Evolutionary conservation across 2,329 filamentous ascomycete genomes (phyloP).

Genomic region (Penicillium hesseltinei): DNA sequence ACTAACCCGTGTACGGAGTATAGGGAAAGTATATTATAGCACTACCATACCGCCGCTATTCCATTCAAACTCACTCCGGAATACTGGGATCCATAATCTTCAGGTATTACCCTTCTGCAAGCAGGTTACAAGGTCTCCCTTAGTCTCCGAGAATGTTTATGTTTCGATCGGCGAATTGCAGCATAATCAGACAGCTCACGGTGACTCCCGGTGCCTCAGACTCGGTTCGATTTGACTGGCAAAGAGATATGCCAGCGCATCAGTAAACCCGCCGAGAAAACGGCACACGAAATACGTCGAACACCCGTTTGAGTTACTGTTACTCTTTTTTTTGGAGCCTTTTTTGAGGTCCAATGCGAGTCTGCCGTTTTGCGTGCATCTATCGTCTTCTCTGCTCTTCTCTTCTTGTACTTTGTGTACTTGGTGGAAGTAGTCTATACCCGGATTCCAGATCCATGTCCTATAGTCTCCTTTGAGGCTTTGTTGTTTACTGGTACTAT

Average conservation of each 20-base stretch:
- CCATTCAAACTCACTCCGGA: neutral
- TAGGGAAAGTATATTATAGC: neutral
- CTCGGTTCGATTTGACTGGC: constrained; percentile 58
- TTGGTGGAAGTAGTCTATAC: neutral
- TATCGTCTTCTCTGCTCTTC: neutral
- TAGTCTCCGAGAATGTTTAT: constrained; percentile 14
- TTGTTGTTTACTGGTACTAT: neutral
- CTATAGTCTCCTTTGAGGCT: neutral
- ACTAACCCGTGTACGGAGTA: neutral
- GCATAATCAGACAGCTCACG: constrained; percentile 8
- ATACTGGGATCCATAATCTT: neutral
- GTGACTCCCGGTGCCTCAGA: constrained; percentile 13
- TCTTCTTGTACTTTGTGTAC: neutral
- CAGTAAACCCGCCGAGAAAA: constrained; percentile 39
- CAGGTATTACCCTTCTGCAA: neutral
- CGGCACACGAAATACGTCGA: neutral
- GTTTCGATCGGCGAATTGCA: constrained; percentile 34
- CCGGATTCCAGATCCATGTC: neutral
- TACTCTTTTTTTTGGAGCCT: neutral
- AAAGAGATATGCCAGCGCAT: constrained; percentile 87
- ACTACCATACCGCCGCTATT: neutral
- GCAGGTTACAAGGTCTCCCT: neutral
- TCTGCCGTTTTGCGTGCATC: neutral
- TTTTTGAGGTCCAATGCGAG: neutral
- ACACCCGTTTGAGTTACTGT: constrained; percentile 1